Evolutionary conservation across 179 eudicot genomes (phyloP).

Genomic region (Beta corolliflora): DNA sequence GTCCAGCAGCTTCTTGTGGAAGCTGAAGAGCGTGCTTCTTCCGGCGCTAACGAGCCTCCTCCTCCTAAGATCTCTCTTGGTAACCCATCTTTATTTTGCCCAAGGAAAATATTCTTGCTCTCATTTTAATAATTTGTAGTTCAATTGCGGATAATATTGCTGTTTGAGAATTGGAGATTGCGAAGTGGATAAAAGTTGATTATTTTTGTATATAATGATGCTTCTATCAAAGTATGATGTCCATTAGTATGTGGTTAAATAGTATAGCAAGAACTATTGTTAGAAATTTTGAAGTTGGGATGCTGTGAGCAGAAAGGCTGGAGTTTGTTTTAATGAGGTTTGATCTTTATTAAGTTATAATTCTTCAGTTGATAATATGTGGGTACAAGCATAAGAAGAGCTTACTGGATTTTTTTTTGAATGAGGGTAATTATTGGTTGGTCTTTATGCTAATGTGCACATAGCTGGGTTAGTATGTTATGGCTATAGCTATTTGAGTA

Average conservation of each 20-base stretch:
- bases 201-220: not conserved
- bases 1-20: slow-evolving; percentile 61
- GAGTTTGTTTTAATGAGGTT: not conserved
- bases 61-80: slow-evolving; percentile 73
- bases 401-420: not conserved
- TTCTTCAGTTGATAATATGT: not conserved
- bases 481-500: not conserved
- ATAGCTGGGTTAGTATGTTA: too few species aligned
- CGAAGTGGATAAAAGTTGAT: not conserved
- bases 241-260: not conserved
- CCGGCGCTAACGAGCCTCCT: slow-evolving; percentile 63
- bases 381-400: not conserved
- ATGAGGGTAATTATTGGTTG: not conserved
- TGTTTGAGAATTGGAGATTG: not conserved
- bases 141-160: not conserved
- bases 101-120: not conserved
- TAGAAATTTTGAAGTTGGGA: not conserved
- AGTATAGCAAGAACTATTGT: not conserved
- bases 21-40: slow-evolving; percentile 68
- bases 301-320: not conserved
- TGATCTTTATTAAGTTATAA: not conserved
- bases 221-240: not conserved
- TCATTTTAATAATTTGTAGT: not conserved
- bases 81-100: slow-evolving; percentile 14
- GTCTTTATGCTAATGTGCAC: not conserved